Percentiles rank a stretch among this genome's conserved stretches.
These are phyloP conservation scores for Cynara cardunculus DNA, from an alignment of 129 eudicot genomes.

Conservation along the genomic window DNA sequence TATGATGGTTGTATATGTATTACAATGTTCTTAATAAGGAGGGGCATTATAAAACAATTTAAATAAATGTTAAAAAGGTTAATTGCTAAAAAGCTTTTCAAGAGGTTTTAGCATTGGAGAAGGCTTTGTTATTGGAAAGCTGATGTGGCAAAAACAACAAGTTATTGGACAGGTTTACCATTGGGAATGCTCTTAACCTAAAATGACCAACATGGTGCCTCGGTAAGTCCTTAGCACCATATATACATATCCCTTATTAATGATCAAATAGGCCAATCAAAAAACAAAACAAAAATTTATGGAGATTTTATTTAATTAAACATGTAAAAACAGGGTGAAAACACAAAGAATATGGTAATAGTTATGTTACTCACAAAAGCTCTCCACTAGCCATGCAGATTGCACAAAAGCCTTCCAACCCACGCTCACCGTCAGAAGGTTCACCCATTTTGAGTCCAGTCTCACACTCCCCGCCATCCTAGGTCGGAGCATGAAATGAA, in stretches of 20 bases:
- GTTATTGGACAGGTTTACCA: no score
- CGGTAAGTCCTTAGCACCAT: neutral
- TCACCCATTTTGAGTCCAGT: neutral
- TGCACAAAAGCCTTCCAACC: conserved; percentile 12
- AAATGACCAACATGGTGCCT: neutral
- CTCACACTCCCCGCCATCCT: conserved; percentile 9
- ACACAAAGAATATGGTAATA: neutral
- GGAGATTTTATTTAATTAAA: neutral
- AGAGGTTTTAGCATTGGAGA: neutral
- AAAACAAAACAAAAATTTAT: neutral
- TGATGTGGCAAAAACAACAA: no score
- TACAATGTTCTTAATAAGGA: neutral
- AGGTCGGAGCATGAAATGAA: neutral
- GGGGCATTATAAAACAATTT: neutral
- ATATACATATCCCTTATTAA: neutral
- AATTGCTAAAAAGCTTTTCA: neutral
- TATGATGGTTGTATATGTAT: neutral
- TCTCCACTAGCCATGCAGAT: conserved; percentile 27
- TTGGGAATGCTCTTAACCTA: no score
- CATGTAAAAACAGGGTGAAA: neutral
- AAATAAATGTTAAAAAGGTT: neutral
- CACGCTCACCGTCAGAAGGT: neutral
- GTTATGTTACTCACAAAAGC: conserved; percentile 27
- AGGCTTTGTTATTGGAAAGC: no score
- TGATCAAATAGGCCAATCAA: neutral